Base-by-base conservation (phyloP, 495 filamentous ascomycete species). In the Neurospora hispaniola region DNA sequence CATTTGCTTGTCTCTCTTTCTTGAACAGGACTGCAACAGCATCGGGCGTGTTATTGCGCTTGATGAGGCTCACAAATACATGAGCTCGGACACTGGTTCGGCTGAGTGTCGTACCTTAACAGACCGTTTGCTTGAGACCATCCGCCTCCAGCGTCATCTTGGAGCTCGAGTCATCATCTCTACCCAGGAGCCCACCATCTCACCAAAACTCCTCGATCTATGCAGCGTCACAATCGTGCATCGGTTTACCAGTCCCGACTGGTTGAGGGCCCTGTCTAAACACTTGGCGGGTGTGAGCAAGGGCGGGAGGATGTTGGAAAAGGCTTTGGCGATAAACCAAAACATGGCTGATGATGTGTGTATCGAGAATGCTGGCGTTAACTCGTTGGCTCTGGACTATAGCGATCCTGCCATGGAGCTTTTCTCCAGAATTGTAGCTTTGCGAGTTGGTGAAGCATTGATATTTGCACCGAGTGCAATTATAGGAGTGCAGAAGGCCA, bases 121-220 rank as follows among this genome's bases (percentile, higher is more conserved):
- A 0, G 85, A 92, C 39, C 86, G 85, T 2, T 81, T 94, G 5
- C 82, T 94, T 0, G 84, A 85, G 0, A 84, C 85, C 0, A 91
- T 95, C 76, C 85, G 92, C 5, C 84, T 88, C 54, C 91, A 94
- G 76, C 89, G 92, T 10, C 92, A 94, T 77, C 78, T 90, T 0
- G 92, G 84, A 5, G 83, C 86, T 0, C 85, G 91, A 1, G 82
- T 94, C 16, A 72, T 95, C 44, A 90, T 94, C 41, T 88, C 92
- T 0, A 95, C 93, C 0, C 91, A 96, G 76, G 93, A 95, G 74
- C 93, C 93, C 0, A 94, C 91, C 0, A 88, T 95, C 48, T 90
- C 90, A 0, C 87, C 88, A 0, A 80, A 82, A 35, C 85, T 95
- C 3, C 82, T 95, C 0, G 90, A 90, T 73, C 84, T 95, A 8